Evolutionary conservation across 345 rosid genomes (phyloP).

Genomic region (Alliaria petiolata): DNA sequence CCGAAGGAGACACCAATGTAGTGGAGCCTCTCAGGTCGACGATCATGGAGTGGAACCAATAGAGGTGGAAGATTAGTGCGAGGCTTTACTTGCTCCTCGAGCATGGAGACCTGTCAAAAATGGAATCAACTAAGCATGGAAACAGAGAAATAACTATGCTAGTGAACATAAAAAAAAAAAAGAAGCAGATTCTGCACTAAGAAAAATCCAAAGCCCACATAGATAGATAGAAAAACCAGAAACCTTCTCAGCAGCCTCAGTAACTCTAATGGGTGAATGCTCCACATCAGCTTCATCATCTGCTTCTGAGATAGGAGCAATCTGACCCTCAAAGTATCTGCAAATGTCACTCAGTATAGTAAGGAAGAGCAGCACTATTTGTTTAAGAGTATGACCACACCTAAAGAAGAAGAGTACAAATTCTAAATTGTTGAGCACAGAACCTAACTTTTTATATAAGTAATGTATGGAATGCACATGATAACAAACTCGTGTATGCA

Average conservation of each 20-base stretch:
- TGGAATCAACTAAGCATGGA: background rate
- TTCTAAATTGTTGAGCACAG: background rate
- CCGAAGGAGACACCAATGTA: slow-evolving; percentile 97
- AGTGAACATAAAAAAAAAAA: background rate
- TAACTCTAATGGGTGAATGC: slow-evolving; percentile 46
- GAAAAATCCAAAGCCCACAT: background rate
- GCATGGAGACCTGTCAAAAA: slow-evolving; percentile 67
- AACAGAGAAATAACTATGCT: background rate
- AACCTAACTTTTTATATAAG: background rate
- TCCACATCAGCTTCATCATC: slow-evolving; percentile 47
- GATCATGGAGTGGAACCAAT: slow-evolving; percentile 71
- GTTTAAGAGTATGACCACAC: background rate
- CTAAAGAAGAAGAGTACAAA: background rate
- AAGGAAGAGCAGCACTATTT: background rate
- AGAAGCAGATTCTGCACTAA: background rate
- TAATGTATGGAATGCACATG: background rate
- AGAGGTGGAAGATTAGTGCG: slow-evolving; percentile 80
- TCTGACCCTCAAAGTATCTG: slow-evolving; percentile 90
- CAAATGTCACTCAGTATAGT: slow-evolving; percentile 5
- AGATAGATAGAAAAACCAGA: background rate
- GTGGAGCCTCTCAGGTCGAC: slow-evolving; percentile 80
- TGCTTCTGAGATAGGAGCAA: slow-evolving; percentile 62
- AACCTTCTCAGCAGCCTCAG: slow-evolving; percentile 96
- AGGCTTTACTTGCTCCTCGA: slow-evolving; percentile 81
- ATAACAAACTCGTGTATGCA: background rate